A percentile compares a stretch with the other conserved stretches of the same genome.
These are phyloP conservation scores for Nicotiana benthamiana DNA, from an alignment of 257 asterid genomes.

Conservation along the genomic window DNA sequence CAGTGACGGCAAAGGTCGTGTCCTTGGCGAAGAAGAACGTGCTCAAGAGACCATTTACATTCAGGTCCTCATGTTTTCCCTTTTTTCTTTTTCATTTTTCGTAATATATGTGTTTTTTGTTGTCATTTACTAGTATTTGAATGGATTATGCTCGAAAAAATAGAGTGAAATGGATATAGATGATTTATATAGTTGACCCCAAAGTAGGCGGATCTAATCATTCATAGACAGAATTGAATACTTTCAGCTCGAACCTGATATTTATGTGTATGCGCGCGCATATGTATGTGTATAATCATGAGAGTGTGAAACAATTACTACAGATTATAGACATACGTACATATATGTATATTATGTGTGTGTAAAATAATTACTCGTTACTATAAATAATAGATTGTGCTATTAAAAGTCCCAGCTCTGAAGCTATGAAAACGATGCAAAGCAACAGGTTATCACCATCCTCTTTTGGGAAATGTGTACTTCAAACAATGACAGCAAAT, in stretches of 20 bases:
- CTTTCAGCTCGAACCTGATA: not conserved
- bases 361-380: not conserved
- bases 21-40: constrained; percentile 81
- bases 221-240: not conserved
- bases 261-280: not conserved
- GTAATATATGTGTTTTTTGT: not conserved
- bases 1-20: constrained; percentile 54
- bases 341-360: not conserved
- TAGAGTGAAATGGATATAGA: not conserved
- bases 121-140: not conserved
- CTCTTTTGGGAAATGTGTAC: too few relatives aligned
- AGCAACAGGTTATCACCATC: too few relatives aligned
- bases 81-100: not conserved
- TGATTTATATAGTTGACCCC: not conserved
- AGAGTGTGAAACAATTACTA: not conserved
- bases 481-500: too few relatives aligned
- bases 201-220: not conserved
- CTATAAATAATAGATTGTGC: not conserved
- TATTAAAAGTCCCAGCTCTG: too few relatives aligned
- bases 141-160: not conserved
- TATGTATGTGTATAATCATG: not conserved
- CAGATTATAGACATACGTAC: not conserved
- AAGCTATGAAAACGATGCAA: too few relatives aligned
- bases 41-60: constrained; percentile 74
- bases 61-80: constrained; percentile 27